Conservation (phyloP, 116 monocot genomes). For the Thalassia testudinum region DNA sequence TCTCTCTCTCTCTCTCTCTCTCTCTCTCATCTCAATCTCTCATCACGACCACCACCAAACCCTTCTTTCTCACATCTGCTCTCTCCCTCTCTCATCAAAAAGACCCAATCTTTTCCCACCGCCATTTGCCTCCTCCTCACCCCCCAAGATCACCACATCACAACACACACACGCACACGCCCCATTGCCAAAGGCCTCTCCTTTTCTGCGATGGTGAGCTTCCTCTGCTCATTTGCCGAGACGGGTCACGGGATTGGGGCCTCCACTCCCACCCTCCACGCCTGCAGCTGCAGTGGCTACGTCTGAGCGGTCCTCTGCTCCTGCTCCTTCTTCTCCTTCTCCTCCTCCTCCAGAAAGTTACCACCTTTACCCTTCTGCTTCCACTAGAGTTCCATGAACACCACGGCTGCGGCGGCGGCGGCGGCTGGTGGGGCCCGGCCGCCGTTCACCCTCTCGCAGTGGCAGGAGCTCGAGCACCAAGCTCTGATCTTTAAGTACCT, state of each 20-base stretch:
- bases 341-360: too few relatives aligned
- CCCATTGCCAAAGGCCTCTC: not conserved
- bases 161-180: too few relatives aligned
- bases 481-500: conserved; percentile 81
- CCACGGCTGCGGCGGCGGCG: conserved; percentile 8
- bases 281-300: too few relatives aligned
- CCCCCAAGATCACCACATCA: too few relatives aligned
- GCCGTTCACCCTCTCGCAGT: conserved; percentile 68
- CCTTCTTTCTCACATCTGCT: too few relatives aligned
- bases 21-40: not conserved
- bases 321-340: not conserved
- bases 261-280: too few relatives aligned
- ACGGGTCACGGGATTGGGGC: too few relatives aligned
- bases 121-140: too few relatives aligned
- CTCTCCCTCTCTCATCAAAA: not conserved
- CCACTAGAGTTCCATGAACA: conserved; percentile 5
- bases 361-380: not conserved
- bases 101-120: not conserved
- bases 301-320: too few relatives aligned
- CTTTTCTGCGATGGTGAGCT: not conserved
- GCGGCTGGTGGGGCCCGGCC: conserved; percentile 11
- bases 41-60: not conserved
- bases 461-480: conserved; percentile 84
- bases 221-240: not conserved
- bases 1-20: too few relatives aligned